A percentile compares a stretch with the other conserved stretches of the same genome.
Conservation (phyloP, 2,329 filamentous ascomycete species). For the Colletotrichum euphorbiae region DNA sequence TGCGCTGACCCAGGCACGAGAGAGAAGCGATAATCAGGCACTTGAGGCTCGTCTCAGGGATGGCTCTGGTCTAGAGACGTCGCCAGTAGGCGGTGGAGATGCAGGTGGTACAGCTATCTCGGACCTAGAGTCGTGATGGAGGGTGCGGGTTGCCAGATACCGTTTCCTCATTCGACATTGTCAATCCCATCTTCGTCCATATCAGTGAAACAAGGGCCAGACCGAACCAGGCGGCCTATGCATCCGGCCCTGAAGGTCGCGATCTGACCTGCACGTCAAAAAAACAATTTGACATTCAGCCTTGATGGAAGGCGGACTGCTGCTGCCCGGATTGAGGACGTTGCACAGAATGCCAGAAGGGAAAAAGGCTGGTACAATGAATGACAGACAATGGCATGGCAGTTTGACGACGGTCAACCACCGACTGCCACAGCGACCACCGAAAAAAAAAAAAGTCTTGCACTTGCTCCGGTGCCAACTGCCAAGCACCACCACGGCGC, state of each 20-base stretch:
- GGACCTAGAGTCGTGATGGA: constrained; percentile 30
- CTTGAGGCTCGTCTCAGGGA: constrained; percentile 38
- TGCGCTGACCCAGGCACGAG: constrained; percentile 36
- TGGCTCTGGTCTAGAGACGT: constrained; percentile 16
- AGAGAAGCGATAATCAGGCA: constrained; percentile 37
- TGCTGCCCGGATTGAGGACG: constrained; percentile 6
- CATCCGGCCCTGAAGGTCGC: constrained; percentile 25
- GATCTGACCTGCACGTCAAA: constrained; percentile 33
- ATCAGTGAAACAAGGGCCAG: constrained; percentile 40
- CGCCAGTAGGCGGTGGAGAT: constrained; percentile 36
- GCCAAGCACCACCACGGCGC: constrained; percentile 33
- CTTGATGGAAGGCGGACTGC: background rate
- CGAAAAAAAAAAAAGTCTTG: background rate
- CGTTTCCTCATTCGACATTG: constrained; percentile 34
- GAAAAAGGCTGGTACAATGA: background rate
- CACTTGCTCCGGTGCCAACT: constrained; percentile 17
- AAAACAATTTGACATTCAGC: constrained; percentile 15
- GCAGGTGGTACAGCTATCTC: constrained; percentile 34
- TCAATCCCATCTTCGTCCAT: constrained; percentile 17
- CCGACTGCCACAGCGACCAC: background rate
- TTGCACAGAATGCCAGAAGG: background rate
- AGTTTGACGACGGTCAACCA: constrained; percentile 13
- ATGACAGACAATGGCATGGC: background rate
- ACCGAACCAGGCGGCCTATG: constrained; percentile 32
- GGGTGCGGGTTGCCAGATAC: constrained; percentile 33